Conservation (phyloP, 805 yeast species). For the Candida nitratophila region DNA sequence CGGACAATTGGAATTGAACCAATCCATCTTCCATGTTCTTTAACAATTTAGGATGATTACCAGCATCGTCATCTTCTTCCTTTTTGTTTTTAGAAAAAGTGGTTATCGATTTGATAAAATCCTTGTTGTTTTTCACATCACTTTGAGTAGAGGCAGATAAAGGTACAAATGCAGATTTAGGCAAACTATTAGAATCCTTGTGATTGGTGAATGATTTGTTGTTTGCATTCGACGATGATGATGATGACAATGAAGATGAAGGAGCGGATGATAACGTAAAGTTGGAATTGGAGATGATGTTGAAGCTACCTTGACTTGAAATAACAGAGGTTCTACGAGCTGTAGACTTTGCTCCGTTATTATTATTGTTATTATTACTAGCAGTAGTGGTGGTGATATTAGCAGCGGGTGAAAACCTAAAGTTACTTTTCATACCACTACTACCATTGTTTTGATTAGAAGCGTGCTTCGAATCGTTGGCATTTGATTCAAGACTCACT, state of each 20-base stretch:
- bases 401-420: not conserved
- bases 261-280: not conserved
- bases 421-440: not conserved
- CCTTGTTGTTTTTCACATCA: constrained; percentile 13
- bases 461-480: not conserved
- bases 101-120: constrained; percentile 23
- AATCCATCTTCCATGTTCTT: constrained; percentile 23
- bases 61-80: constrained; percentile 10
- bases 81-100: constrained; percentile 24
- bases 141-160: not conserved
- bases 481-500: not conserved
- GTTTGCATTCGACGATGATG: no score
- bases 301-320: not conserved
- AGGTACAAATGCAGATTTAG: not conserved
- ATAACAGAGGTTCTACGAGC: not conserved
- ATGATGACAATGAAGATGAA: not conserved
- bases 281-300: not conserved
- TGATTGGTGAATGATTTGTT: no score
- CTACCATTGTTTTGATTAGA: no score
- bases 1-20: constrained; percentile 23
- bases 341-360: not conserved
- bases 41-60: constrained; percentile 18
- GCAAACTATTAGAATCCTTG: no score
- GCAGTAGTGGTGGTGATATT: no score
- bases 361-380: no score